A percentile compares a stretch with the other conserved stretches of the same genome.
Conservation (phyloP, 2,329 filamentous ascomycete genomes). For the Epichloe elymi region DNA sequence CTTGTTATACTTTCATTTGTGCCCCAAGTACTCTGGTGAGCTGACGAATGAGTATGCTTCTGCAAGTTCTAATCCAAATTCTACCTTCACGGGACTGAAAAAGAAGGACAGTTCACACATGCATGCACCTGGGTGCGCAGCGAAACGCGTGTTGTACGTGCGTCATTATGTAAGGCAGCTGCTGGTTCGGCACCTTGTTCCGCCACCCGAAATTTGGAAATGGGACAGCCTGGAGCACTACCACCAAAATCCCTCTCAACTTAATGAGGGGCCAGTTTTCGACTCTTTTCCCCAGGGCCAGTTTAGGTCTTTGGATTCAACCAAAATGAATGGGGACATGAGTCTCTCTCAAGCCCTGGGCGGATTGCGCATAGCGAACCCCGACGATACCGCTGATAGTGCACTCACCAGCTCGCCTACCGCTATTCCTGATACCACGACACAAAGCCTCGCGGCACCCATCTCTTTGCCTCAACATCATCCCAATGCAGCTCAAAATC, state of each 20-base stretch:
- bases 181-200: slow-evolving; percentile 3
- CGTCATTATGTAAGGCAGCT: slow-evolving; percentile 8
- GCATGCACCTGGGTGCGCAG: neutral
- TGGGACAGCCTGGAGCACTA: neutral
- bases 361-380: slow-evolving; percentile 92
- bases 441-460: slow-evolving; percentile 6
- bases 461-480: slow-evolving; percentile 3
- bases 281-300: slow-evolving; percentile 13
- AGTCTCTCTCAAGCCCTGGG: slow-evolving; percentile 87
- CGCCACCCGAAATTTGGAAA: slow-evolving; percentile 3
- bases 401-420: slow-evolving; percentile 5
- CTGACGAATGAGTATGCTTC: too few species aligned
- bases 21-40: too few species aligned
- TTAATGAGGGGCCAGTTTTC: slow-evolving; percentile 1
- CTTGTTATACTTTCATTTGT: neutral
- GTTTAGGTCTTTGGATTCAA: slow-evolving; percentile 11
- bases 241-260: slow-evolving; percentile 2
- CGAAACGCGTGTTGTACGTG: neutral
- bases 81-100: neutral
- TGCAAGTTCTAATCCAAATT: neutral
- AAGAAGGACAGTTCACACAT: neutral
- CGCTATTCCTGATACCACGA: slow-evolving; percentile 11
- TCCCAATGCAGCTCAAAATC: neutral
- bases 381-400: slow-evolving; percentile 52
- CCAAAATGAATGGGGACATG: slow-evolving; percentile 77